These are phyloP conservation scores for Penicillium arizonense DNA, from an alignment of 495 filamentous ascomycete species.

Conservation along the genomic window DNA sequence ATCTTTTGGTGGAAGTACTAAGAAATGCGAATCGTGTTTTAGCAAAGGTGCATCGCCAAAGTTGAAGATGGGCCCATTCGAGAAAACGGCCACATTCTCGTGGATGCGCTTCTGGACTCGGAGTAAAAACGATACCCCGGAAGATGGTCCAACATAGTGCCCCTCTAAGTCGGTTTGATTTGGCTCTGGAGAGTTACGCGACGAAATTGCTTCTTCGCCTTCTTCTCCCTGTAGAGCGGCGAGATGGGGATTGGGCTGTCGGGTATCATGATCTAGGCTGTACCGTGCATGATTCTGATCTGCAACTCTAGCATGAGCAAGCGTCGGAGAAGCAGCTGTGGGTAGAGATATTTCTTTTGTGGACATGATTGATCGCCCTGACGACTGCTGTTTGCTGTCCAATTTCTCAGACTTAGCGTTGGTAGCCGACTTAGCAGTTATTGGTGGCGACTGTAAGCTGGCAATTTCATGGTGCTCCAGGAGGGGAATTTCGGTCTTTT, in stretches of 20 bases:
- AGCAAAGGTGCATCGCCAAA: conserved; percentile 31
- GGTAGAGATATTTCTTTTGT: not conserved
- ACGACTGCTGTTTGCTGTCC: not conserved
- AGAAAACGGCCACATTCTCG: conserved; percentile 19
- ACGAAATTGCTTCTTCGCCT: conserved; percentile 2
- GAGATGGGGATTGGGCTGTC: not conserved
- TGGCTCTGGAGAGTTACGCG: conserved; percentile 27
- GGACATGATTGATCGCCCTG: not conserved
- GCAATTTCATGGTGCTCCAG: not conserved
- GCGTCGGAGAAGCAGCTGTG: not conserved
- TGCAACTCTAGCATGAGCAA: not conserved
- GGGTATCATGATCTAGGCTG: not conserved
- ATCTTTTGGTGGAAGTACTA: conserved; percentile 21
- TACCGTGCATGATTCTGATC: not conserved
- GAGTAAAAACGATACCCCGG: conserved; percentile 32
- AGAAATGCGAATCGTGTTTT: conserved; percentile 19
- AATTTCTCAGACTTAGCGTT: not conserved
- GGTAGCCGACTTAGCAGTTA: not conserved
- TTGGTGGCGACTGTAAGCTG: not conserved
- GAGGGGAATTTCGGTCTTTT: conserved; percentile 15
- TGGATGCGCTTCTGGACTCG: conserved; percentile 29
- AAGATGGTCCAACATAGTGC: conserved; percentile 35
- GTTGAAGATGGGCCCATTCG: conserved; percentile 25
- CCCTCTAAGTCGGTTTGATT: conserved; percentile 33
- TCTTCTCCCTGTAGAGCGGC: not conserved